Conservation (phyloP, 2,329 filamentous ascomycete species). For the Cladobotryum protrusum region DNA sequence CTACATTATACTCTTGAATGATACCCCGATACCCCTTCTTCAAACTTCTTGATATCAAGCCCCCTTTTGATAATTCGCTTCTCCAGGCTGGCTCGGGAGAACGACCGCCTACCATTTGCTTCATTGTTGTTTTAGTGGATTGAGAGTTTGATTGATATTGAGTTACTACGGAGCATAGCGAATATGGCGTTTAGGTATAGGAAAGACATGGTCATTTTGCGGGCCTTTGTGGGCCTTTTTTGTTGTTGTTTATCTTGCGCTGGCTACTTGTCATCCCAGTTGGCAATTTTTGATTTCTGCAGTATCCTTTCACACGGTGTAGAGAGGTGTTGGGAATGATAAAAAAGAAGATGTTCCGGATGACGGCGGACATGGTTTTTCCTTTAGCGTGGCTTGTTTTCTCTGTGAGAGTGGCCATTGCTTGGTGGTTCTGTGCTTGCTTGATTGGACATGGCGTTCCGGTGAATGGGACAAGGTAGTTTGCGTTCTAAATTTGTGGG, state of each 20-base stretch:
- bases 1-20: constrained; percentile 20
- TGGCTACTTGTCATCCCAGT: not conserved
- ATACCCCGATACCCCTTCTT: constrained; percentile 20
- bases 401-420: not conserved
- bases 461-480: not conserved
- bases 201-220: constrained; percentile 19
- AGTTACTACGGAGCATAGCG: constrained; percentile 34
- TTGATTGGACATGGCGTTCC: constrained; percentile 9
- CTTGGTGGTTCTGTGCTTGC: not conserved
- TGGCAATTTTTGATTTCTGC: not conserved
- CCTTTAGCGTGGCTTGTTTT: not conserved
- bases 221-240: constrained; percentile 7
- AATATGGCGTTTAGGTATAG: constrained; percentile 29
- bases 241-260: not conserved
- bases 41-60: not conserved
- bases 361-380: not conserved
- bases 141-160: constrained; percentile 13
- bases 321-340: constrained; percentile 1
- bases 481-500: constrained; percentile 2
- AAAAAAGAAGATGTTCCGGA: not conserved
- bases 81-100: constrained; percentile 2
- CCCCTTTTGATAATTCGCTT: constrained; percentile 7
- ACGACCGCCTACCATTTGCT: constrained; percentile 11
- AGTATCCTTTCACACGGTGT: not conserved
- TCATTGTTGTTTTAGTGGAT: constrained; percentile 17